Evolutionary conservation across 345 rosid genomes (phyloP), one percentile per base, ranked within the genome.

Genomic region (Rubroshorea leprosula): DNA sequence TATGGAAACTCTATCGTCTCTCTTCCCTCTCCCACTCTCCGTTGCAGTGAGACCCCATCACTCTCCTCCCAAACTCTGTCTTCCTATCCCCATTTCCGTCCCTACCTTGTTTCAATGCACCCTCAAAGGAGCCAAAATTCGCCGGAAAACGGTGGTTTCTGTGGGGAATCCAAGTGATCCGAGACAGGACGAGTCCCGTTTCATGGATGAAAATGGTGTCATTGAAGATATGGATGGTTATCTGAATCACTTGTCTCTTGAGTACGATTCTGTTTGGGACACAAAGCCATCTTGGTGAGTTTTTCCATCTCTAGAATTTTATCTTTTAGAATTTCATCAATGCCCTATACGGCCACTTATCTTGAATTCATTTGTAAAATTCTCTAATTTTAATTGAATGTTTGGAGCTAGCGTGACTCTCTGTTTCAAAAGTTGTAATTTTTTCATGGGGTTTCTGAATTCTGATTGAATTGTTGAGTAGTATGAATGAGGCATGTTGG

Each of bases 231-330:
- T 92, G 95, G 95, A 92, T 74, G 90, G 90, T 53, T 86, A 83
- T 76, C 81, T 89, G 58, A 88, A 86, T 64, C 16, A 83, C 57
- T 87, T 92, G 14, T 89, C 98, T 38, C 96, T 90, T 19, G 98
- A 89, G 58, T 92, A 92, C 70, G 98, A 92, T 59, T 84, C 95
- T 22, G 95, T 92, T n/a, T 89, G 99, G 99, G 99, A 92, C 77
- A 92, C 97, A 23, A 86, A 86, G 65, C 96, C 99, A 6, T 83
- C 86, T 49, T 92, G 99, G 95, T 91, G 62, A 49, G 69, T 45
- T 49, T 21, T 10, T 12, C 38, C 41, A 45, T 31, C 59, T 21
- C 39, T 9, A 1, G 9, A 9, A 12, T 8, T 16, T 41, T 16
- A 20, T 17, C 23, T 31, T 5, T n/a, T 31, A 5, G 15, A 5